phyloP scores from a whole-genome alignment of 75 land plant species.

The Isoetes taiwanensis region DNA sequence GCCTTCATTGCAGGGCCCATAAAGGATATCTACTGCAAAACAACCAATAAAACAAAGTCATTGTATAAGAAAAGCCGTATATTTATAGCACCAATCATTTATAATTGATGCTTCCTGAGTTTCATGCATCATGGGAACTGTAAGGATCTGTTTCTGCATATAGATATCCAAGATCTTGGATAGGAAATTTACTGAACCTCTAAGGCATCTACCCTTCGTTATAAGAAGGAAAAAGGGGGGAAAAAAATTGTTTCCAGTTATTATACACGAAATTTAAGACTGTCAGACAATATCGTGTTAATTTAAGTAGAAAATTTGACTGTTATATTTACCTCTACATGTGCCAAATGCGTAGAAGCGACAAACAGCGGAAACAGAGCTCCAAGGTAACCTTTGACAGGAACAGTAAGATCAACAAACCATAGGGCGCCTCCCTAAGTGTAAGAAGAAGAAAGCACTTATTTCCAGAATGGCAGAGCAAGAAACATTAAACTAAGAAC shows the following conservation, averaged over 20 bases:
- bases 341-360: slow-evolving; percentile 14
- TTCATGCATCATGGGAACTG: slow-evolving; percentile 14
- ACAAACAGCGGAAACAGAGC: slow-evolving; percentile 18
- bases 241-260: too few relatives aligned
- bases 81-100: too few relatives aligned
- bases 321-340: slow-evolving; percentile 10
- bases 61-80: too few relatives aligned
- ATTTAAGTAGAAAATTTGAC: neutral
- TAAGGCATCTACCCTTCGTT: slow-evolving; percentile 12
- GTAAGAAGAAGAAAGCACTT: neutral
- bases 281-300: neutral
- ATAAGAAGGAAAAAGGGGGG: too few relatives aligned
- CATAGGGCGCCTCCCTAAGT: slow-evolving; percentile 16
- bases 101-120: too few relatives aligned
- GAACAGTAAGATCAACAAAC: slow-evolving; percentile 17
- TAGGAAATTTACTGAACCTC: slow-evolving; percentile 8
- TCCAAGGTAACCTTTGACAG: slow-evolving; percentile 17
- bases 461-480: too few relatives aligned
- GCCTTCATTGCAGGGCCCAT: too few relatives aligned
- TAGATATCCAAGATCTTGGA: too few relatives aligned
- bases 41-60: too few relatives aligned
- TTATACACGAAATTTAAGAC: too few relatives aligned
- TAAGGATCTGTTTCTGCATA: slow-evolving; percentile 11
- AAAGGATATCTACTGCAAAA: too few relatives aligned
- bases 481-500: too few relatives aligned